Base-by-base conservation (phyloP, 2,329 filamentous ascomycete genomes). In the Rutstroemia sp. region DNA sequence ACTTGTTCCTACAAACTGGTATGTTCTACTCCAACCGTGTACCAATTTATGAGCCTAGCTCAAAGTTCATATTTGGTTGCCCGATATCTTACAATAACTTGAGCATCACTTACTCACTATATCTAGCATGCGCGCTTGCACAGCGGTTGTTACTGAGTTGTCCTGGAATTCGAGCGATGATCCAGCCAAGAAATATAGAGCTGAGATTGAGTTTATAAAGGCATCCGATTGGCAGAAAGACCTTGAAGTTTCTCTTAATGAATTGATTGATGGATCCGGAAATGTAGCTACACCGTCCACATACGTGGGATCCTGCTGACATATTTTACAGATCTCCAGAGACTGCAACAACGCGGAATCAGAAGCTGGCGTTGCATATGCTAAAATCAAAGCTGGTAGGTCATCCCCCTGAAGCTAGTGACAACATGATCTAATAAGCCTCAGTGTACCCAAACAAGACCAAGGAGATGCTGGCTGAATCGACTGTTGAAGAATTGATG, bases 321-420 rank as follows among this genome's bases (percentile, higher is more conserved):
- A 72, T 70, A 14, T 4, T 25, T 4, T n/a, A 21, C 21, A 60
- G 54, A 34, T 62, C 1, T 62, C 72, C 63, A 44, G 49, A 54
- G 52, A 63, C 47, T 52, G 60, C 54, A 48, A 38, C 12, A 56
- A 58, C 23, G 55, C 59, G 2, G 63, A 69, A 16, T 54, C 62
- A 3, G 67, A 71, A 10, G 73, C 73, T 14, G 73, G 73, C 2
- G 66, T 79, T 34, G 76, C 77, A 2, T 78, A 74, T 61, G 73
- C 75, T 4, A 81, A 80, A 58, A 75, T 81, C 41, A 73, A 73
- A 52, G 73, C 77, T 1, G 53, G 53, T 16, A 76, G 58, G 58
- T 42, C 50, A 34, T 34, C 34, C 47, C 10, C 1, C 12, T 4
- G 12, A 0, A 79, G 77, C 52, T 73, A 74, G 9, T 18, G 1